phyloP scores from a whole-genome alignment of 1,284 basidiomycete species.

The Hemileia vastatrix region DNA sequence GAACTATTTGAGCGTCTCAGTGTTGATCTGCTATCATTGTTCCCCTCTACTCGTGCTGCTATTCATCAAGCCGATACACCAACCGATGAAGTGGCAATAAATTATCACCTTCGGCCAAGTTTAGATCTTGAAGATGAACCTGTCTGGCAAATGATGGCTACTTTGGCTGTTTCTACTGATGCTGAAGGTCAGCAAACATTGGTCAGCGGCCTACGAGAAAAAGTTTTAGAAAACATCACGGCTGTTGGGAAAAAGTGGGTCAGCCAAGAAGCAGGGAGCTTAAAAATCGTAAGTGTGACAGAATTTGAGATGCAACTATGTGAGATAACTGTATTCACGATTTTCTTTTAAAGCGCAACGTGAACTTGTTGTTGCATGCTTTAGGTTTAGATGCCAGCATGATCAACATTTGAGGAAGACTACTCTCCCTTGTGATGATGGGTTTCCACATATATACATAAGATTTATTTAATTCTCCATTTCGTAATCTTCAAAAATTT shows the following conservation, averaged over 20 bases:
- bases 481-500: no score
- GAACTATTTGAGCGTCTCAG: conserved; percentile 69
- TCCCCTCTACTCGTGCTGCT: conserved; percentile 75
- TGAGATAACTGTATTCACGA: conserved; percentile 10
- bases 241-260: conserved; percentile 65
- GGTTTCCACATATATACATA: no score
- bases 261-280: conserved; percentile 30
- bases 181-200: conserved; percentile 72
- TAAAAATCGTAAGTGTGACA: conserved; percentile 10
- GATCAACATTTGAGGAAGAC: conserved; percentile 12
- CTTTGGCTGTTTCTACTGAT: conserved; percentile 73
- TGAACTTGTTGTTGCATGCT: conserved; percentile 75
- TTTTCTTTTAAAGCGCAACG: conserved; percentile 50
- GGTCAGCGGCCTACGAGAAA: conserved; percentile 77
- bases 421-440: neutral
- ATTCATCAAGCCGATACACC: no score
- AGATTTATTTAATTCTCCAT: no score
- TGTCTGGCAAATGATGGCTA: conserved; percentile 83
- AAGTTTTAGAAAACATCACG: conserved; percentile 76
- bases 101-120: conserved; percentile 36
- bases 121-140: conserved; percentile 72
- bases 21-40: conserved; percentile 65
- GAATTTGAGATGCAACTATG: conserved; percentile 28
- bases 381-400: conserved; percentile 62
- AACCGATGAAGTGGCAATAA: no score